phyloP scores from a whole-genome alignment of 805 yeast genomes.

The Pichia nanzhaoensis region DNA sequence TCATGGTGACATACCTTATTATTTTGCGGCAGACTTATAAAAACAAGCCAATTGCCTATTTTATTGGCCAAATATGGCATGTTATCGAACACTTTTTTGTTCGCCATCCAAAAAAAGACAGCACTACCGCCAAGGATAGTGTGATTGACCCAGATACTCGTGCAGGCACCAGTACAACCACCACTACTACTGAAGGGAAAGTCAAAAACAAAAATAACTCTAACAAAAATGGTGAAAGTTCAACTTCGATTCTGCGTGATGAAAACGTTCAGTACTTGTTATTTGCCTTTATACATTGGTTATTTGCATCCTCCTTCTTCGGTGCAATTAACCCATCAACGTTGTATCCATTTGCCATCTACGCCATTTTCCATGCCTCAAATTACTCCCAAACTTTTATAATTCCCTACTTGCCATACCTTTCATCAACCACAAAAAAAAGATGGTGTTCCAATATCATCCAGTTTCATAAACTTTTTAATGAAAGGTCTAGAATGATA shows the following conservation, averaged over 20 bases:
- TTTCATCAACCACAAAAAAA: conserved; percentile 23
- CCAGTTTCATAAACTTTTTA: conserved; percentile 32
- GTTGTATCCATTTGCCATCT: conserved; percentile 55
- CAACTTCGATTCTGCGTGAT: conserved; percentile 31
- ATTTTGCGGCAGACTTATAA: conserved; percentile 56
- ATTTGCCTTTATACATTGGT: conserved; percentile 34
- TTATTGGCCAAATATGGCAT: conserved; percentile 21
- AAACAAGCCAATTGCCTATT: conserved; percentile 29
- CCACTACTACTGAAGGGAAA: not conserved
- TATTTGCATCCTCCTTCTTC: conserved; percentile 22
- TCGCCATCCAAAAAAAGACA: not conserved
- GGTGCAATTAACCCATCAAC: conserved; percentile 30
- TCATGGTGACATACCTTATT: conserved; percentile 54
- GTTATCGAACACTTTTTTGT: conserved; percentile 2
- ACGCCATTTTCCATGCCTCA: conserved; percentile 58
- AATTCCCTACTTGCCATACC: conserved; percentile 43
- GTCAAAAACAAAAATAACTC: no score
- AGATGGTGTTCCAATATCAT: conserved; percentile 26
- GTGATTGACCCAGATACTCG: not conserved
- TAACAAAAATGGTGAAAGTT: no score
- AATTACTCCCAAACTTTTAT: conserved; percentile 49
- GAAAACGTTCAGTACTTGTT: conserved; percentile 61
- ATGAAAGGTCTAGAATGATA: conserved; percentile 36
- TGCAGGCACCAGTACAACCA: not conserved
- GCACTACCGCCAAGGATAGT: not conserved